phyloP scores from a whole-genome alignment of 2,329 filamentous ascomycete genomes.

The Pleurostoma richardsiae region DNA sequence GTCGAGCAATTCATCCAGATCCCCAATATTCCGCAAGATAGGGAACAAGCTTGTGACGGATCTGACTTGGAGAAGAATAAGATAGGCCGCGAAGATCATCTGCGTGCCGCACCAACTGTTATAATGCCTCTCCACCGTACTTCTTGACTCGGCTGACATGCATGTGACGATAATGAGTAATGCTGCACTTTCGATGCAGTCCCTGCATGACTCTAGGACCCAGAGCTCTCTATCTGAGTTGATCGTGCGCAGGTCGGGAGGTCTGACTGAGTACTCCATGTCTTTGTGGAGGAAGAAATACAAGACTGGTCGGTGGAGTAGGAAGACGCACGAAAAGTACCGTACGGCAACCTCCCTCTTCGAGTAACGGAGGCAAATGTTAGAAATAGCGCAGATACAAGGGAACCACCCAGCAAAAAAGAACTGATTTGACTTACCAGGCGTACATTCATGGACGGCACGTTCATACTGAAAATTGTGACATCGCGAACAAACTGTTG shows the following conservation, averaged over 20 bases:
- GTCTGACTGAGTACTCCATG: conserved; percentile 5
- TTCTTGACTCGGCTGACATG: neutral
- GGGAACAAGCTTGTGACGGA: conserved; percentile 1
- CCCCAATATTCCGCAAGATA: conserved; percentile 1
- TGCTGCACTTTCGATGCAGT: conserved; percentile 5
- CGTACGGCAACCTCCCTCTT: conserved; percentile 6
- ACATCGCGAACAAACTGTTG: conserved; percentile 4
- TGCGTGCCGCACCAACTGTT: conserved; percentile 4
- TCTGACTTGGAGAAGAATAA: conserved; percentile 4
- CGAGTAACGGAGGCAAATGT: too few relatives aligned
- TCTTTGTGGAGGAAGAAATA: conserved; percentile 7
- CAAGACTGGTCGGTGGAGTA: conserved; percentile 5
- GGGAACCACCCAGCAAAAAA: too few relatives aligned
- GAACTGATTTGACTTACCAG: neutral
- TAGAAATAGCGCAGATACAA: too few relatives aligned
- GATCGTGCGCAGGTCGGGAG: neutral
- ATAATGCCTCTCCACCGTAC: conserved; percentile 1
- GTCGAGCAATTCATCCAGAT: neutral
- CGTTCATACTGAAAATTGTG: conserved; percentile 3
- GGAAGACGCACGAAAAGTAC: conserved; percentile 5
- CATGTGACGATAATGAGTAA: neutral
- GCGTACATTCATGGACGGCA: neutral
- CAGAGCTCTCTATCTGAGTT: conserved; percentile 5
- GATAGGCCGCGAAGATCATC: conserved; percentile 3
- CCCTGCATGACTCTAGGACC: conserved; percentile 4